Conservation (phyloP, 164 flowering plant species). For the Dillenia suffruticosa region DNA sequence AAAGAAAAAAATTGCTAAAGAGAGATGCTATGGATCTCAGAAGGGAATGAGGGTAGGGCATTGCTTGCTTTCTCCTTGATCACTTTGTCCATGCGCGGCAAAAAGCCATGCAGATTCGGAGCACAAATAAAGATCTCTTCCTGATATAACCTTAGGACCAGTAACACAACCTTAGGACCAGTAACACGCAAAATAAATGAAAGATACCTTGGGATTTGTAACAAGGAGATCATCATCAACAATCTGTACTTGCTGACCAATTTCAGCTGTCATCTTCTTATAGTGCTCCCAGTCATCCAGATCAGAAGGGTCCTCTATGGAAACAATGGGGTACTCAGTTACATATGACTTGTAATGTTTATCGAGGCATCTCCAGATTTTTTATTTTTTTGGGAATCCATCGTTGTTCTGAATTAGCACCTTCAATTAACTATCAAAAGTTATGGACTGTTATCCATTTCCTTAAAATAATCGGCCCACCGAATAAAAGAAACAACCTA, state of each 20-base stretch:
- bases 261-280: slow-evolving; percentile 32
- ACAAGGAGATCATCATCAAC: slow-evolving; percentile 43
- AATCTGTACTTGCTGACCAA: slow-evolving; percentile 35
- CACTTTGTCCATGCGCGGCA: slow-evolving; percentile 54
- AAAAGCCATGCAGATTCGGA: not conserved
- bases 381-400: slow-evolving; percentile 37
- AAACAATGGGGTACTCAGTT: slow-evolving; percentile 34
- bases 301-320: slow-evolving; percentile 41
- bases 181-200: too few species aligned
- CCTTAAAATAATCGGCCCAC: too few species aligned
- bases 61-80: slow-evolving; percentile 57
- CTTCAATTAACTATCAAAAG: too few species aligned
- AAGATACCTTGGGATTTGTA: slow-evolving; percentile 33
- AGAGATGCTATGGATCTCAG: not conserved
- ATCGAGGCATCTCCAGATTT: slow-evolving; percentile 35
- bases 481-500: too few species aligned
- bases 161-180: too few species aligned
- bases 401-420: slow-evolving; percentile 41
- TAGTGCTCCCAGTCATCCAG: slow-evolving; percentile 45
- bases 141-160: too few species aligned
- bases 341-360: slow-evolving; percentile 41
- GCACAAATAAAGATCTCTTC: not conserved
- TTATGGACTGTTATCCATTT: too few species aligned
- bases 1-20: not conserved
- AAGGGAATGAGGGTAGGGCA: slow-evolving; percentile 29